Evolutionary conservation across 495 filamentous ascomycete genomes (phyloP), one percentile per base, ranked within the genome.

Genomic region (Aspergillus biplanus): DNA sequence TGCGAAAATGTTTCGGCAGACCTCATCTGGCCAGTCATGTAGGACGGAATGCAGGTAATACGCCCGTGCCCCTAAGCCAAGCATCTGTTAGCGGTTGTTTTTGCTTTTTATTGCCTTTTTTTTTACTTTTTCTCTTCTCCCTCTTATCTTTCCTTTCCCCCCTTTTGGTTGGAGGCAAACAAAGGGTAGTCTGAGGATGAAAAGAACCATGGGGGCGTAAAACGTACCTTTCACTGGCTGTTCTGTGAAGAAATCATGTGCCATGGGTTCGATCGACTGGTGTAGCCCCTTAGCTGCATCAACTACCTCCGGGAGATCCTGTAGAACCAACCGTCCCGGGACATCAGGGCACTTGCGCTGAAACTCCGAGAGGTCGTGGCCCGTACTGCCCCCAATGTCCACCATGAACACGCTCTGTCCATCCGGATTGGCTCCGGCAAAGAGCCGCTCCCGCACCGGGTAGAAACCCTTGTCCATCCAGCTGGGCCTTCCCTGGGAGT

Each of bases 11-110:
- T 54, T 66, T 7, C 64, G 66, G 48, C 76, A 77, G 27, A 53
- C 63, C 9, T 80, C 74, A 50, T 83, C 80, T 1, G 71, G 70
- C 79, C 80, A 83, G 69, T 83, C 81, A 44, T 85, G 80, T 7
- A 82, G 63, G 7, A 80, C 67, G n/a, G 65, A 69, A 39, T 72
- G 72, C 56, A 82, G 56, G 64, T 75, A 78, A 53, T 79, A 82
- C 12, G 62, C 67, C 5, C 75, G 74, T 4, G 76, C 77, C 8
- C 76, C 79, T 80, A 48, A 35, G 39, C 31, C 60, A 13, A n/a
- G 31, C 50, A 53, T 61, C 16, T 44, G 34, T 32, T 31, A 53
- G 46, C 15, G 15, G 46, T 49, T 47, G 31, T 47, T 33, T 18
- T 34, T 27, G 21, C 21, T 27, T 27, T 27, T 27, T 27, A 27